phyloP scores from a whole-genome alignment of 129 eudicot genomes.

The Tagetes patula region DNA sequence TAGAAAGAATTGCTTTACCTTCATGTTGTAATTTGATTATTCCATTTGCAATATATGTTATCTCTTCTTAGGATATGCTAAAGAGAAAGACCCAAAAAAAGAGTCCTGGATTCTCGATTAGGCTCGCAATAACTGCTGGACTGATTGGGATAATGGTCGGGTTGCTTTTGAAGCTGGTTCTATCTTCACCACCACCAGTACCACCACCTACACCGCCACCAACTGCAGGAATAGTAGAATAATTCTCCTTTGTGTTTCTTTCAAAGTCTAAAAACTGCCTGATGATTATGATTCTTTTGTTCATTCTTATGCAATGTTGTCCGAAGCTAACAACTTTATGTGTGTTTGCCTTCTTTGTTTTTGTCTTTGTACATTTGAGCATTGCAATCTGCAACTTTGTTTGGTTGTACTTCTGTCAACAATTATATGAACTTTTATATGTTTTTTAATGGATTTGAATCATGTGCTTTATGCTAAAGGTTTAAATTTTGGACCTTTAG shows the following conservation, averaged over 20 bases:
- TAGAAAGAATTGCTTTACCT: background rate
- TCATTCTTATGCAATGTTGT: slow-evolving; percentile 25
- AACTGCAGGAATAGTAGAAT: slow-evolving; percentile 29
- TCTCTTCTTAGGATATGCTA: slow-evolving; percentile 43
- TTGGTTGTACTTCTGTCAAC: slow-evolving; percentile 24
- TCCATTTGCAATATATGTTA: background rate
- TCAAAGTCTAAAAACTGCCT: background rate
- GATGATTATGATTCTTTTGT: slow-evolving; percentile 26
- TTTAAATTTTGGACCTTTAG: background rate
- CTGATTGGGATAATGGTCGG: slow-evolving; percentile 63
- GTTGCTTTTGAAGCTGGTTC: slow-evolving; percentile 49
- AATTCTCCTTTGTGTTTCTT: slow-evolving; percentile 8
- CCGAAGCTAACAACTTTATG: slow-evolving; percentile 21
- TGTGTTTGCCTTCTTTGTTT: background rate
- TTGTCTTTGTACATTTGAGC: slow-evolving; percentile 38
- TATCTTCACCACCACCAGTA: slow-evolving; percentile 45
- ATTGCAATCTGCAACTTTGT: slow-evolving; percentile 24
- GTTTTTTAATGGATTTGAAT: no score
- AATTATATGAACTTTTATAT: background rate
- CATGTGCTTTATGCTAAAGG: no score
- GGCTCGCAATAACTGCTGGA: slow-evolving; percentile 61
- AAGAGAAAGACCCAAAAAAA: slow-evolving; percentile 45
- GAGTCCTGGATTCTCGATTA: slow-evolving; percentile 58
- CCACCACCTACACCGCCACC: slow-evolving; percentile 27
- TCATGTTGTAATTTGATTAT: background rate